phyloP scores from a whole-genome alignment of 2,329 filamentous ascomycete genomes.

The Polytolypa hystricis region DNA sequence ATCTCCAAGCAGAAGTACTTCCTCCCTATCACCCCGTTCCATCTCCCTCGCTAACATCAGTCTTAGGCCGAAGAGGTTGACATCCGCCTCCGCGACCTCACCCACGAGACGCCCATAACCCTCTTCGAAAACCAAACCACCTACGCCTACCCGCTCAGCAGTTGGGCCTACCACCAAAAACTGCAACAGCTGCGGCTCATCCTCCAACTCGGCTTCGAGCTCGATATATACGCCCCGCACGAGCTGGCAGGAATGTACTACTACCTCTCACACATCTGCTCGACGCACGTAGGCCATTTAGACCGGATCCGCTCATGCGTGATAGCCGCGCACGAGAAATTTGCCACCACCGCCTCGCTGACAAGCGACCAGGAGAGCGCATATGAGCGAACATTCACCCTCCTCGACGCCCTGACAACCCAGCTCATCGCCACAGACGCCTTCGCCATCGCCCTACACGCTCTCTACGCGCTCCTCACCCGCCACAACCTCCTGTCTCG shows the following conservation, averaged over 20 bases:
- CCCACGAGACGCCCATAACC: constrained; percentile 50
- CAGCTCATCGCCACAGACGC: constrained; percentile 53
- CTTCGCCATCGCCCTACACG: constrained; percentile 41
- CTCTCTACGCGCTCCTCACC: constrained; percentile 55
- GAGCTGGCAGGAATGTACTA: constrained; percentile 86
- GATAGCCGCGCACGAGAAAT: constrained; percentile 22
- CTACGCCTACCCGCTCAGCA: constrained; percentile 63
- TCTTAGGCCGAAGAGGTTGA: constrained; percentile 57
- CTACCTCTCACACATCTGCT: constrained; percentile 66
- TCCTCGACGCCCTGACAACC: constrained; percentile 50
- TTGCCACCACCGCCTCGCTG: constrained; percentile 11
- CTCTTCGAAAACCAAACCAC: constrained; percentile 43
- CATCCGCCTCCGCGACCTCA: constrained; percentile 50
- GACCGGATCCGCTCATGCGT: constrained; percentile 63
- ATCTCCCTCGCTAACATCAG: not conserved
- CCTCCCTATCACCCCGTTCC: not conserved
- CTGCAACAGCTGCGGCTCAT: constrained; percentile 79
- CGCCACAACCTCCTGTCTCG: constrained; percentile 41
- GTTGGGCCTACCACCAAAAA: constrained; percentile 86
- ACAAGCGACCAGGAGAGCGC: constrained; percentile 20
- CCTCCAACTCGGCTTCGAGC: constrained; percentile 85
- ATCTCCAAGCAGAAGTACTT: constrained; percentile 61
- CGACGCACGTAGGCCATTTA: constrained; percentile 56
- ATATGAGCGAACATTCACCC: constrained; percentile 34
- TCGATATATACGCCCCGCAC: constrained; percentile 76